Evolutionary conservation across 768 basidiomycete genomes (phyloP).

Genomic region (Leucocoprinus birnbaumii): DNA sequence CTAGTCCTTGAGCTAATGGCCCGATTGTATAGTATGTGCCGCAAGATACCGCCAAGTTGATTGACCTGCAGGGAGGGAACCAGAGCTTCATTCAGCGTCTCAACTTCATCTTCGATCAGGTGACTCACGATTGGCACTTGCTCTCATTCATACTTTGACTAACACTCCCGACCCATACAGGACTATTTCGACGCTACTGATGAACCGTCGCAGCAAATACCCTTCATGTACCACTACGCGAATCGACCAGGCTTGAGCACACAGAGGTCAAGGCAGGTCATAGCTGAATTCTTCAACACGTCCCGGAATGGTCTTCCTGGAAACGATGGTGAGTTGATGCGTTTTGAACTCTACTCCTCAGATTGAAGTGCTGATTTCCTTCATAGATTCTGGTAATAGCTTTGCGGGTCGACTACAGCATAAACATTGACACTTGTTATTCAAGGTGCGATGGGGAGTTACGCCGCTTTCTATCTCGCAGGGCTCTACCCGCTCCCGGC

Average conservation of each 20-base stretch:
- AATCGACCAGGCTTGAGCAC: conserved; percentile 58
- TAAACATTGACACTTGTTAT: conserved; percentile 11
- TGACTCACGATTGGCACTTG: conserved; percentile 17
- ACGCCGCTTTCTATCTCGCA: conserved; percentile 52
- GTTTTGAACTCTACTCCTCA: background rate
- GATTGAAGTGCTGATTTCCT: no score
- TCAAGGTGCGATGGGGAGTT: conserved; percentile 67
- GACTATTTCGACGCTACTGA: conserved; percentile 61
- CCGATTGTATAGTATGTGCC: conserved; percentile 50
- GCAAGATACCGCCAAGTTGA: conserved; percentile 61
- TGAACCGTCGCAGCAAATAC: conserved; percentile 67
- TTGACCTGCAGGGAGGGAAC: conserved; percentile 57
- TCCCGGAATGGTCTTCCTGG: conserved; percentile 57
- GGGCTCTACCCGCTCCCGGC: conserved; percentile 65
- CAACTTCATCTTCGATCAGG: conserved; percentile 56
- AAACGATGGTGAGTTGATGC: conserved; percentile 49
- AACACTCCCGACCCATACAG: conserved; percentile 26
- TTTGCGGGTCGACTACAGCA: background rate
- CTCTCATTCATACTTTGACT: background rate
- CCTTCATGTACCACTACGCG: conserved; percentile 70
- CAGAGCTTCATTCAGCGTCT: conserved; percentile 52
- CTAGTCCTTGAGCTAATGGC: background rate
- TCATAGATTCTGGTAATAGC: no score
- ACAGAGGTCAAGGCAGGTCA: conserved; percentile 49
- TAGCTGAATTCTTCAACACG: conserved; percentile 55